Conservation (phyloP, 1,139 yeast genomes). For the Kodamaea ohmeri region DNA sequence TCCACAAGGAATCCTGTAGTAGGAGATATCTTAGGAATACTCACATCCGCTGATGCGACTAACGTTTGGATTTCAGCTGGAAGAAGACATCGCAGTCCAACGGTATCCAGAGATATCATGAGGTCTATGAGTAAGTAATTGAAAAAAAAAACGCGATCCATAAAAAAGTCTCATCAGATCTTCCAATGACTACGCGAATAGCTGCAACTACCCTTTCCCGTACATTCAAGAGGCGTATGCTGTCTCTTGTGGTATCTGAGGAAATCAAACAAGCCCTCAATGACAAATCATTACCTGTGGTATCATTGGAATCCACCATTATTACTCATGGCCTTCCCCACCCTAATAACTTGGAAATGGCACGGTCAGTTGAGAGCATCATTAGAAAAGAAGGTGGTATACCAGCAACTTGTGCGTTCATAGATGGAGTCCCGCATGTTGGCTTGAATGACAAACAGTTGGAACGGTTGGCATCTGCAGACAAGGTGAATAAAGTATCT, state of each 20-base stretch:
- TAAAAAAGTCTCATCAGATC: too few relatives aligned
- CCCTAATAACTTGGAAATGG: slow-evolving; percentile 76
- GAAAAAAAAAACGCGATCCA: too few relatives aligned
- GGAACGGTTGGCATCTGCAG: slow-evolving; percentile 44
- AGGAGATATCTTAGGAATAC: too few relatives aligned
- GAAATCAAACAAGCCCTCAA: slow-evolving; percentile 62
- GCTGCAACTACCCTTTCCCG: not conserved
- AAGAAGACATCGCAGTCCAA: too few relatives aligned
- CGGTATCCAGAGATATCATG: too few relatives aligned
- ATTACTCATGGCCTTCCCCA: slow-evolving; percentile 88
- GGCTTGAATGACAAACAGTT: slow-evolving; percentile 56
- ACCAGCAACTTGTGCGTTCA: slow-evolving; percentile 85
- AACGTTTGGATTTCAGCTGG: too few relatives aligned
- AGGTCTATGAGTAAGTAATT: too few relatives aligned
- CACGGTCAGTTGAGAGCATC: slow-evolving; percentile 58
- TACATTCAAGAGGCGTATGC: not conserved
- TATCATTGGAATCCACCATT: slow-evolving; percentile 82
- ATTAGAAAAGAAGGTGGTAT: slow-evolving; percentile 65
- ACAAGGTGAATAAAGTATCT: slow-evolving; percentile 58
- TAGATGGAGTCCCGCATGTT: slow-evolving; percentile 67
- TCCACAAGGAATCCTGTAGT: too few relatives aligned
- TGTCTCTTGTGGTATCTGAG: slow-evolving; percentile 34
- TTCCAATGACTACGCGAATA: too few relatives aligned
- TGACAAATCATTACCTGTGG: slow-evolving; percentile 55
- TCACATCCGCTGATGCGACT: too few relatives aligned